Percentiles rank a stretch among this genome's conserved stretches.
These are phyloP conservation scores for Prunus campanulata DNA, from an alignment of 306 rosid genomes.

Conservation along the genomic window DNA sequence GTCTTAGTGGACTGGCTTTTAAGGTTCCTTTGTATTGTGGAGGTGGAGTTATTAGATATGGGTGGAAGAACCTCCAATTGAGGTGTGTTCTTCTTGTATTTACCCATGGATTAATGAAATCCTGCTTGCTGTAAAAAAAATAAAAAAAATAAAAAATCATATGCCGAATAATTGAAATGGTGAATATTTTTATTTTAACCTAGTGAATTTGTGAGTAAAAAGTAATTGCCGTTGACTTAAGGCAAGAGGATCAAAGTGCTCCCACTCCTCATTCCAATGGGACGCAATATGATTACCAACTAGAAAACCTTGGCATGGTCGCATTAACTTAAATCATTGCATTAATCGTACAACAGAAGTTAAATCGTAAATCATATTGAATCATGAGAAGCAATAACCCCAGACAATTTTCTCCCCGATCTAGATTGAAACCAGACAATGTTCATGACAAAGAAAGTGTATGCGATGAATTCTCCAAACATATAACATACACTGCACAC, in stretches of 20 bases:
- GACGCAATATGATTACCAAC: not conserved
- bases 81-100: too few relatives aligned
- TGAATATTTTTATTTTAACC: not conserved
- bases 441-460: not conserved
- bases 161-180: not conserved
- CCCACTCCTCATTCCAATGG: conserved; percentile 5
- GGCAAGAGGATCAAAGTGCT: not conserved
- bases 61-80: too few relatives aligned
- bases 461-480: not conserved
- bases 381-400: not conserved
- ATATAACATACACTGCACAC: not conserved
- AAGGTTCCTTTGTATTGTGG: too few relatives aligned
- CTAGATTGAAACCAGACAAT: not conserved
- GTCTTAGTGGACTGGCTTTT: too few relatives aligned
- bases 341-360: not conserved
- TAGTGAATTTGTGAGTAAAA: not conserved
- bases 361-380: not conserved
- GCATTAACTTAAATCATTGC: not conserved
- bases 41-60: too few relatives aligned
- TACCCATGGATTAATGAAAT: too few relatives aligned
- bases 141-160: too few relatives aligned
- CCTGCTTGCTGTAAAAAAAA: too few relatives aligned
- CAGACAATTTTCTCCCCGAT: not conserved
- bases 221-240: conserved; percentile 1
- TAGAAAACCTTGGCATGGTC: conserved; percentile 3